Conservation (phyloP, 2,329 filamentous ascomycete species). For the Colletotrichum sp. region DNA sequence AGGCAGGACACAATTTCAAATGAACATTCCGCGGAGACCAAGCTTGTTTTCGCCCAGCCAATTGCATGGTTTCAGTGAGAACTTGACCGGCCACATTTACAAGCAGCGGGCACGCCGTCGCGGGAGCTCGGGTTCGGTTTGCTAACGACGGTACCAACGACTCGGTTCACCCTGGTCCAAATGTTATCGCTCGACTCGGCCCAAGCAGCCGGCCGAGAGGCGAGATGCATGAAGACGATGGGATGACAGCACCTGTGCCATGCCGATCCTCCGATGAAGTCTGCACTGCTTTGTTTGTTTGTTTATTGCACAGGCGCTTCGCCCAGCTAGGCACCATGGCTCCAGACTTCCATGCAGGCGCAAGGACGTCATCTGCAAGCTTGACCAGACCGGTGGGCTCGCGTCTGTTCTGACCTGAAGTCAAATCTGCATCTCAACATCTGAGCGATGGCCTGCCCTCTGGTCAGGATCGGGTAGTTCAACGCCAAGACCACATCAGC, state of each 20-base stretch:
- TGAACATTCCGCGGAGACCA: neutral
- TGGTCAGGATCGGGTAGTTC: neutral
- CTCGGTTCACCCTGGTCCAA: neutral
- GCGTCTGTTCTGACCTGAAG: slow-evolving; percentile 5
- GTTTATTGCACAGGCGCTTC: neutral
- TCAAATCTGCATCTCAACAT: neutral
- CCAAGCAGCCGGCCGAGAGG: neutral
- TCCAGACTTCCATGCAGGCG: neutral
- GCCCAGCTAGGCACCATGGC: neutral
- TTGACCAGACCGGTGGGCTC: slow-evolving; percentile 1
- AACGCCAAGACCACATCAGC: neutral
- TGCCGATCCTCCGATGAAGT: neutral
- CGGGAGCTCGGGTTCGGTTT: neutral
- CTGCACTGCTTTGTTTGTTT: neutral
- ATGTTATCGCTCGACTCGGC: neutral
- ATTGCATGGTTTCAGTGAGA: neutral
- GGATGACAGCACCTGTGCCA: neutral
- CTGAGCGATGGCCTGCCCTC: neutral
- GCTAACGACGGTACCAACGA: neutral
- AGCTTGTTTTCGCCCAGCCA: neutral
- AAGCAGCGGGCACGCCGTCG: neutral
- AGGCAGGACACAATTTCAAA: neutral
- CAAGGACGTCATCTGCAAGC: neutral
- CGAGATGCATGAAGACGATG: neutral
- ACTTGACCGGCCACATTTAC: neutral